Base-by-base conservation (phyloP, 106 monocot genomes). In the Acanthochlamys bracteata region DNA sequence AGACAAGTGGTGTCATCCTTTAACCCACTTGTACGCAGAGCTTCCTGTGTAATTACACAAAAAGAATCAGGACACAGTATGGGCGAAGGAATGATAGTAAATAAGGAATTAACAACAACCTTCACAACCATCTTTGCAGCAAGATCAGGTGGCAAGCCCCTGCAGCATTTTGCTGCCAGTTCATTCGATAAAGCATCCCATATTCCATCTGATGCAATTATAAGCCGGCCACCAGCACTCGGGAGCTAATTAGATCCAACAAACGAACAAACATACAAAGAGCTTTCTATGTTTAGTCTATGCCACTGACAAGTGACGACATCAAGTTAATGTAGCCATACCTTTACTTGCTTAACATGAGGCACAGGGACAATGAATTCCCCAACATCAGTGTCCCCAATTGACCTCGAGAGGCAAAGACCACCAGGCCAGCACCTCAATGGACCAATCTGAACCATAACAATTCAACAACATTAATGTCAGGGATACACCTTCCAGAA, bases 331-430 rank as follows among this genome's bases (percentile, higher is more conserved):
- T 23, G 61, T 20, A 25, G 23, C 27, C 63, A 71, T 64, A 91
- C 96, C 85, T 98, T 98, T 42, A 98, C 85, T 91, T 98, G 96
- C 72, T 98, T 98, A 24, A 98, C 96, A 85, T 98, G 85, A 7
- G 96, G 96, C 45, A 98, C 78, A 15, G 96, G 96, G 22, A 98
- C 96, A 55, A 98, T 98, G 64, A 79, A 98, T 58, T 98, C 96
- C 21, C 96, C 96, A 20, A 98, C 96, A 71, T 98, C 96, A 25
- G 70, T 91, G 67, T 98, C 96, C 11, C 96, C 96, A 57, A 98
- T 98, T 0, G 96, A 98, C 67, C 96, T 91, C 41, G 96, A 98
- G 47, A 98, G 80, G 74, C 96, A 98, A 52, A 98, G 69, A 3
- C 96, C 96, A 60, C 96, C 96, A 7, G 96, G 96, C 96, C 96